Evolutionary conservation across 345 rosid species (phyloP), one percentile per base, ranked within the genome.

Genomic region (Rhodamnia argentea): DNA sequence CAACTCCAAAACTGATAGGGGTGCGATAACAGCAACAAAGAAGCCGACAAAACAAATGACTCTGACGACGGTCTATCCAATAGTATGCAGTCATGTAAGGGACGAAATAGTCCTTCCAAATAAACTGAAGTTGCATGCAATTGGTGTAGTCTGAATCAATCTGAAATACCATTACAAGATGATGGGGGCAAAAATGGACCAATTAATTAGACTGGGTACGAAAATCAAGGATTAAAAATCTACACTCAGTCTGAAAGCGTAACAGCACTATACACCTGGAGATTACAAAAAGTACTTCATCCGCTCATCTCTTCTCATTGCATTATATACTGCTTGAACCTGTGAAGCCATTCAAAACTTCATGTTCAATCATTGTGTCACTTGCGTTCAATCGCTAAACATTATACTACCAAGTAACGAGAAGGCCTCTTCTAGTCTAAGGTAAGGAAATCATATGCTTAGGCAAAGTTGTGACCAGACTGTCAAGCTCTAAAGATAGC

Each of bases 241-340:
- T 84, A 86, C 83, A 16, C 76, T 64, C 76, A 64, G 76, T 44
- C 76, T 32, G 44, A 64, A 64, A 64, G 76, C 24, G 16, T 40
- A 64, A 64, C 32, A 32, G 13, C 23, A 87, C 84, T n/a, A 53
- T 40, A n/a, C 15, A 53, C 32, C 18, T 44, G 52, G 40, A 14
- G 51, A 75, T 81, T 51, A 85, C 84, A 85, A 44, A 27, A 85
- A 85, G 74, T 85, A 85, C 56, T 85, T 85, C 87, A 85, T 85
- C 74, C 87, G 83, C 50, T 78, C 87, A 27, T 85, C 87, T 78
- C 87, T 85, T 78, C 87, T 85, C 87, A 85, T 85, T 16, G 87
- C 87, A 56, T 85, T 85, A 81, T 85, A 85, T 57, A 85, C 87
- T 37, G 84, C 87, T 85, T 85, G 87, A 54, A 84, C 85, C 74